A percentile compares a stretch with the other conserved stretches of the same genome.
phyloP scores from a whole-genome alignment of 2,329 filamentous ascomycete species.

The Talaromyces marneffei region DNA sequence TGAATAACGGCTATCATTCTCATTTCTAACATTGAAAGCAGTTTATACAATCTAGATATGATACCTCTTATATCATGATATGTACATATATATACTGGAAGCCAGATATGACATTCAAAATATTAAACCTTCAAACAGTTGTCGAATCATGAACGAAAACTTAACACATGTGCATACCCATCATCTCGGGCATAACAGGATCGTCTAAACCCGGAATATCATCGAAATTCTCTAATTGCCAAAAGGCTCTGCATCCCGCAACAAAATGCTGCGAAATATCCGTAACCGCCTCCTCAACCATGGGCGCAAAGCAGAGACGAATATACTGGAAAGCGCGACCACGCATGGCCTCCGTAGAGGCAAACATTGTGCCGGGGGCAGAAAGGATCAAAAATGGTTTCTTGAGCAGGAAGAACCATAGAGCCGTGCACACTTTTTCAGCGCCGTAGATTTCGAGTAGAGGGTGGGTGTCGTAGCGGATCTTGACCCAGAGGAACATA shows the following conservation, averaged over 20 bases:
- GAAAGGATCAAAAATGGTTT: conserved; percentile 66
- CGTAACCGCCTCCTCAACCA: conserved; percentile 64
- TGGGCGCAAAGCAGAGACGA: conserved; percentile 78
- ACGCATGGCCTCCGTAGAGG: conserved; percentile 56
- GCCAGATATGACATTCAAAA: not conserved
- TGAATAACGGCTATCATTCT: too few relatives aligned
- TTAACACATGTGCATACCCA: conserved; percentile 8
- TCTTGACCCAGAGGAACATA: conserved; percentile 84
- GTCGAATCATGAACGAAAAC: not conserved
- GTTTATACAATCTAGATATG: not conserved
- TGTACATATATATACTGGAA: not conserved
- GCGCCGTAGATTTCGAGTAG: conserved; percentile 54
- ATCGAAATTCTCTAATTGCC: conserved; percentile 58
- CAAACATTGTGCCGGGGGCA: conserved; percentile 68
- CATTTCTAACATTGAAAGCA: too few relatives aligned
- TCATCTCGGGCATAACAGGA: conserved; percentile 3
- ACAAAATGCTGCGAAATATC: conserved; percentile 59
- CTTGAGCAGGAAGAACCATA: conserved; percentile 66
- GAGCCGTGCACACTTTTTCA: conserved; percentile 54
- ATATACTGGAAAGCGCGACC: conserved; percentile 64
- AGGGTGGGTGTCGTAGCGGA: conserved; percentile 68
- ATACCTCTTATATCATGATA: too few relatives aligned
- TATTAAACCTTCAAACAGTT: too few relatives aligned
- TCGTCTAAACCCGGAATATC: conserved; percentile 12
- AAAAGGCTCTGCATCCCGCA: conserved; percentile 67